These are phyloP conservation scores for Orbilia quercus DNA, from an alignment of 2,329 filamentous ascomycete species.

Conservation along the genomic window DNA sequence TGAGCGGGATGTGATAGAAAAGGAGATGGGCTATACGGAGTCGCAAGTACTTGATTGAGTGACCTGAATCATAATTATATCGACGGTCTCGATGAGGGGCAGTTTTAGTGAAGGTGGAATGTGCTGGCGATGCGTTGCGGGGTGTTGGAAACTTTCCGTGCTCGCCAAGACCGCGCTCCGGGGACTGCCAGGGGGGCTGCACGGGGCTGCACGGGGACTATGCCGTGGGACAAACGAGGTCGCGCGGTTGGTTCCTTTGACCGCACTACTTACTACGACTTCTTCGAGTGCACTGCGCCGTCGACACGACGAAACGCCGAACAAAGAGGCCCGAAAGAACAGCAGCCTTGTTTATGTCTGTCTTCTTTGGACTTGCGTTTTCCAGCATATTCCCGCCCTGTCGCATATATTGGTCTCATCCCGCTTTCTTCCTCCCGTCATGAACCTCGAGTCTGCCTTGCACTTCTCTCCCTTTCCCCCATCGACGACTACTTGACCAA, in stretches of 20 bases:
- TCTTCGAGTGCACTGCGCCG: background rate
- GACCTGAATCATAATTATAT: conserved; percentile 51
- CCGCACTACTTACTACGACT: conserved; percentile 3
- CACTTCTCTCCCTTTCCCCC: conserved; percentile 20
- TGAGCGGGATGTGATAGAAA: conserved; percentile 20
- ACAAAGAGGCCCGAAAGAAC: conserved; percentile 2
- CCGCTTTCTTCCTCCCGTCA: conserved; percentile 8
- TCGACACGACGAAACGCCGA: conserved; percentile 5
- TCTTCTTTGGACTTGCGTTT: background rate
- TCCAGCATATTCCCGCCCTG: background rate
- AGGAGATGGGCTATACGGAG: conserved; percentile 23
- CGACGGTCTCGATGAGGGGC: too few relatives aligned
- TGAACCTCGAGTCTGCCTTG: conserved; percentile 52
- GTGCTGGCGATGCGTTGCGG: conserved; percentile 27
- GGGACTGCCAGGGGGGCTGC: too few relatives aligned
- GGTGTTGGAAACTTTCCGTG: conserved; percentile 23
- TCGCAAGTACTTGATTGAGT: conserved; percentile 54
- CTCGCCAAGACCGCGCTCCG: too few relatives aligned
- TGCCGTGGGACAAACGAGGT: background rate
- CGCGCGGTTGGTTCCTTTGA: conserved; percentile 9
- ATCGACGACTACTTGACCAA: conserved; percentile 2
- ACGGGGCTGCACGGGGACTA: too few relatives aligned
- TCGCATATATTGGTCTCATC: background rate
- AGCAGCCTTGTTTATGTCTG: background rate
- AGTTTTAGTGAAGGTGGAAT: conserved; percentile 12